Evolutionary conservation across 2,329 filamentous ascomycete species (phyloP).

Genomic region (Fusarium ambrosium): DNA sequence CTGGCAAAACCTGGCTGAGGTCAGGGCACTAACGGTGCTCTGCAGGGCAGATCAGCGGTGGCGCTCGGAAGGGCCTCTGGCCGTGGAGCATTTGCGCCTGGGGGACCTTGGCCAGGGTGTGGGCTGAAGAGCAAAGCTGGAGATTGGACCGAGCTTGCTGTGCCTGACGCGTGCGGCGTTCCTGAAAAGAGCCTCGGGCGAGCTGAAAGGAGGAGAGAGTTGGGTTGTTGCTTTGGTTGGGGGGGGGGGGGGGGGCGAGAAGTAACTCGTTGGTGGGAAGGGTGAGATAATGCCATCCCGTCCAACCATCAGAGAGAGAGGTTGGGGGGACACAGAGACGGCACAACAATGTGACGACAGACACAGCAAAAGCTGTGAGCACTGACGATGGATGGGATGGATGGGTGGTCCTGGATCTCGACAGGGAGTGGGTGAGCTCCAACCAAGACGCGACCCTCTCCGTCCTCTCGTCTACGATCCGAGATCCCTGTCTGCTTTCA

Average conservation of each 20-base stretch:
- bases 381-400: constrained; percentile 10
- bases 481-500: constrained; percentile 16
- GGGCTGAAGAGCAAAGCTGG: neutral
- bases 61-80: constrained; percentile 27
- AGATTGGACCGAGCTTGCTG: constrained; percentile 8
- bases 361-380: constrained; percentile 2
- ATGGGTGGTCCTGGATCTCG: constrained; percentile 5
- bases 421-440: neutral
- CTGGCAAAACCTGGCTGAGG: constrained; percentile 26
- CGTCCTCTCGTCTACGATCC: neutral
- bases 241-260: neutral
- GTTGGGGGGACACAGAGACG: constrained; percentile 8
- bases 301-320: neutral
- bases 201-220: constrained; percentile 23
- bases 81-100: neutral
- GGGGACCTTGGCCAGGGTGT: neutral
- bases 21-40: constrained; percentile 27
- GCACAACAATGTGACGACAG: constrained; percentile 23
- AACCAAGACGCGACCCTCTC: neutral
- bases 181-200: constrained; percentile 1
- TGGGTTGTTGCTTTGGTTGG: neutral
- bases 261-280: neutral
- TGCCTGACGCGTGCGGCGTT: constrained; percentile 16
- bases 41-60: constrained; percentile 39
- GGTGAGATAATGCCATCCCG: neutral